Conservation (phyloP, 495 filamentous ascomycete genomes). For the Arthonia radiata region DNA sequence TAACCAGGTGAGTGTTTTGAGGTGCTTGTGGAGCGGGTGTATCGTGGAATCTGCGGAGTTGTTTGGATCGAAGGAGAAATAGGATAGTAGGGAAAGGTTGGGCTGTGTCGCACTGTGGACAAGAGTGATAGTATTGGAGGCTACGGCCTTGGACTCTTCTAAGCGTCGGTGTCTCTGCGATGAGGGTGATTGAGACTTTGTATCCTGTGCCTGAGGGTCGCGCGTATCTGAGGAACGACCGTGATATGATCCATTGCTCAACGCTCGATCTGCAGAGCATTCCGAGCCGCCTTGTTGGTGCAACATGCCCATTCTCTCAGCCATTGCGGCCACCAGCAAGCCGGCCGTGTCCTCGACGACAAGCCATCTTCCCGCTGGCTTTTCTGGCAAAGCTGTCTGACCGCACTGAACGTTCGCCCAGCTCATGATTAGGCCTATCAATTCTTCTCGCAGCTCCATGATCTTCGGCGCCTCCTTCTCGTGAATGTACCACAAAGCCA, state of each 20-base stretch:
- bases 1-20: slow-evolving; percentile 71
- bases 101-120: slow-evolving; percentile 76
- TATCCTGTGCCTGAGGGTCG: no score
- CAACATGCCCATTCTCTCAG: slow-evolving; percentile 81
- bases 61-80: slow-evolving; percentile 74
- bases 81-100: slow-evolving; percentile 62
- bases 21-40: slow-evolving; percentile 61
- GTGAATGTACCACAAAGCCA: slow-evolving; percentile 47
- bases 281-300: no score
- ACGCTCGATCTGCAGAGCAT: no score
- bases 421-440: slow-evolving; percentile 43
- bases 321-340: slow-evolving; percentile 62
- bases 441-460: slow-evolving; percentile 77
- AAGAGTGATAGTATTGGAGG: slow-evolving; percentile 63
- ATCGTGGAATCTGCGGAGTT: slow-evolving; percentile 29
- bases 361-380: slow-evolving; percentile 47
- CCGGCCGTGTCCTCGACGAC: slow-evolving; percentile 81
- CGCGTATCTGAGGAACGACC: no score
- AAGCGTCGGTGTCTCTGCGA: no score
- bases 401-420: slow-evolving; percentile 38
- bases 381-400: slow-evolving; percentile 11
- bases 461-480: slow-evolving; percentile 55
- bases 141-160: slow-evolving; percentile 28
- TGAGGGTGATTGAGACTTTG: no score
- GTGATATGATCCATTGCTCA: no score